A percentile compares a stretch with the other conserved stretches of the same genome.
Evolutionary conservation across 2,329 filamentous ascomycete species (phyloP).

Genomic region (Neopestalotiopsis clavispora): DNA sequence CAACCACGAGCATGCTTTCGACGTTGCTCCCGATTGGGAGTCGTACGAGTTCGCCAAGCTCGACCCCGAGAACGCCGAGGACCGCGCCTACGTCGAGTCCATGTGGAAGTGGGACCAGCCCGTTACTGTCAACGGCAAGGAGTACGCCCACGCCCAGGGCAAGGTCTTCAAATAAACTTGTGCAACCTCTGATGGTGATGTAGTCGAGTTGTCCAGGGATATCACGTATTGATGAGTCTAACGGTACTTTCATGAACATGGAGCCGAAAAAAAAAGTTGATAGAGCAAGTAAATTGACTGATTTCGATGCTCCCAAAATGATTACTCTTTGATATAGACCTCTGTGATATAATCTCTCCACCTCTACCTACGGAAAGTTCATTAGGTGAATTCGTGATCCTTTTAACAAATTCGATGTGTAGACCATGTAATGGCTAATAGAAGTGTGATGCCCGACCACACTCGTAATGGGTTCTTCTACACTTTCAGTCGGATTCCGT

Average conservation of each 20-base stretch:
- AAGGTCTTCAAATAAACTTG: constrained; percentile 95
- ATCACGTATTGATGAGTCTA: constrained; percentile 21
- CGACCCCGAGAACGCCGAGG: constrained; percentile 82
- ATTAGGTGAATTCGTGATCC: not conserved
- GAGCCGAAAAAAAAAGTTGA: constrained; percentile 9
- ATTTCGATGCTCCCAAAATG: not conserved
- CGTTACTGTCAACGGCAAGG: constrained; percentile 81
- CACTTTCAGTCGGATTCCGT: too few species aligned
- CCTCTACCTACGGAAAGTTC: too few species aligned
- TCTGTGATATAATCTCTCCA: not conserved
- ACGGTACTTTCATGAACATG: constrained; percentile 9
- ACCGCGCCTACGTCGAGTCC: constrained; percentile 84
- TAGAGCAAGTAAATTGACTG: constrained; percentile 16
- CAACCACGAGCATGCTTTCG: constrained; percentile 84
- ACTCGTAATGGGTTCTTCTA: too few species aligned
- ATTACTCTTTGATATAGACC: not conserved
- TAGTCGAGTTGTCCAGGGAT: constrained; percentile 8
- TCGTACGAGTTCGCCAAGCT: constrained; percentile 97
- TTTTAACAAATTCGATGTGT: not conserved
- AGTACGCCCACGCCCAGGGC: constrained; percentile 85
- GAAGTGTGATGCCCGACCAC: too few species aligned
- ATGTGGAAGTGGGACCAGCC: constrained; percentile 94
- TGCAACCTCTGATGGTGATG: constrained; percentile 5
- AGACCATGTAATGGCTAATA: too few species aligned
- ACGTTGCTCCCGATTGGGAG: constrained; percentile 97